Evolutionary conservation across 306 rosid genomes (phyloP).

Genomic region (Begonia masoniana): DNA sequence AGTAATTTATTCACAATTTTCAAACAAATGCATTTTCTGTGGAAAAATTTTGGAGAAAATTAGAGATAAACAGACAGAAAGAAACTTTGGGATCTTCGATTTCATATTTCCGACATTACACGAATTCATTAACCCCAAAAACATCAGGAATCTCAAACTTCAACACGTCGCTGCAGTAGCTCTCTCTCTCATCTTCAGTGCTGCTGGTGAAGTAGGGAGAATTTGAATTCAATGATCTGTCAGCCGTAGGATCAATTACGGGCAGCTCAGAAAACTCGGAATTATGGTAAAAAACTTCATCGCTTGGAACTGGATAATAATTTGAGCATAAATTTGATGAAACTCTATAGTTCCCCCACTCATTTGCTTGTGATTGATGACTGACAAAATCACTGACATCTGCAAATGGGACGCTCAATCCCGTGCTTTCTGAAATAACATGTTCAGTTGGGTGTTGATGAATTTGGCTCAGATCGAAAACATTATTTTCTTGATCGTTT

Average conservation of each 20-base stretch:
- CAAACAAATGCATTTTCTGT: too few relatives aligned
- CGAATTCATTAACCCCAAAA: conserved; percentile 38
- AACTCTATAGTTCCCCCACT: conserved; percentile 26
- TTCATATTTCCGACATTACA: conserved; percentile 21
- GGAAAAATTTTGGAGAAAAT: too few relatives aligned
- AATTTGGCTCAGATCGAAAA: conserved; percentile 2
- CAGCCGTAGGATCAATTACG: too few relatives aligned
- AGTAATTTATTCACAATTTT: too few relatives aligned
- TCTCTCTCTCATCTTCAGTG: conserved; percentile 74
- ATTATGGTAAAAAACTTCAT: too few relatives aligned
- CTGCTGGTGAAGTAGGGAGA: conserved; percentile 37
- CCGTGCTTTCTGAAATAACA: too few relatives aligned
- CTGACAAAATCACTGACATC: conserved; percentile 19
- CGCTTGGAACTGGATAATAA: conserved; percentile 6
- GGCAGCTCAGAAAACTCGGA: too few relatives aligned
- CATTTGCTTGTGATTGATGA: conserved; percentile 21
- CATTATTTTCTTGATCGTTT: conserved; percentile 13
- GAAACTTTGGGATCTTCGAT: neutral
- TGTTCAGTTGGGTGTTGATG: too few relatives aligned
- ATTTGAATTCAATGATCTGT: conserved; percentile 42
- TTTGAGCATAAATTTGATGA: conserved; percentile 14
- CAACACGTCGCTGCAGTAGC: conserved; percentile 52
- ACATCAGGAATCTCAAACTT: conserved; percentile 52
- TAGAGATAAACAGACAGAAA: too few relatives aligned
- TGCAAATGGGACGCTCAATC: neutral